Conservation (phyloP, 345 rosid genomes). For the Murraya paniculata region DNA sequence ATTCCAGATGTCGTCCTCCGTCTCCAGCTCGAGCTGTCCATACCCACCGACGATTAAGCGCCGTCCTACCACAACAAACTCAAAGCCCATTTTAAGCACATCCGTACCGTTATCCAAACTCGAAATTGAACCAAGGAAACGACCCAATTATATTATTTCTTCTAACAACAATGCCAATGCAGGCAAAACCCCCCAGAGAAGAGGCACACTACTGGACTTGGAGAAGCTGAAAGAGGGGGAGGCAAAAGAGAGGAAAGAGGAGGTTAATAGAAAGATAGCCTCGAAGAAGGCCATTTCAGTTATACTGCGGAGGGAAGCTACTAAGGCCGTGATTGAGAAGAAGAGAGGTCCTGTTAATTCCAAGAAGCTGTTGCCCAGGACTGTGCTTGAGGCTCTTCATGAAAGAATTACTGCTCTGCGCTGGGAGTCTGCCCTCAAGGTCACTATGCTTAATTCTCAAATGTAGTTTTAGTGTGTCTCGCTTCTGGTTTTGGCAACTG, state of each 20-base stretch:
- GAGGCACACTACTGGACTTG: conserved; percentile 29
- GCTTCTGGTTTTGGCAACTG: neutral
- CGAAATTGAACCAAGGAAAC: neutral
- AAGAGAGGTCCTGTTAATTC: conserved; percentile 65
- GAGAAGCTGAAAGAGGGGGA: conserved; percentile 46
- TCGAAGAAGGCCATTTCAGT: conserved; percentile 82
- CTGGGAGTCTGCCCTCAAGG: conserved; percentile 95
- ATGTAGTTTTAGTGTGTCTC: no score
- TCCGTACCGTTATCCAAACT: conserved; percentile 19
- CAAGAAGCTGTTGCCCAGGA: conserved; percentile 68
- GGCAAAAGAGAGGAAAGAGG: conserved; percentile 48
- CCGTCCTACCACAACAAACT: conserved; percentile 14
- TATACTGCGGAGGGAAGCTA: conserved; percentile 76
- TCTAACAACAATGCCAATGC: neutral
- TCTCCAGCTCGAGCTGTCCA: conserved; percentile 28
- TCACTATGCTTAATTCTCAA: neutral
- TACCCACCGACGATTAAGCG: conserved; percentile 30
- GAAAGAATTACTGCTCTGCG: conserved; percentile 81
- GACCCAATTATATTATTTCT: neutral
- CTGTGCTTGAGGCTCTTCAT: conserved; percentile 84
- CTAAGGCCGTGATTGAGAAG: conserved; percentile 75
- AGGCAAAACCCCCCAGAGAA: conserved; percentile 22
- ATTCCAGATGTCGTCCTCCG: conserved; percentile 32
- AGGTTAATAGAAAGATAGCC: conserved; percentile 58
- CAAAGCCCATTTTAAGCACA: neutral